Base-by-base conservation (phyloP, 352 stramenopile species). In the Phytophthora sansomeana region DNA sequence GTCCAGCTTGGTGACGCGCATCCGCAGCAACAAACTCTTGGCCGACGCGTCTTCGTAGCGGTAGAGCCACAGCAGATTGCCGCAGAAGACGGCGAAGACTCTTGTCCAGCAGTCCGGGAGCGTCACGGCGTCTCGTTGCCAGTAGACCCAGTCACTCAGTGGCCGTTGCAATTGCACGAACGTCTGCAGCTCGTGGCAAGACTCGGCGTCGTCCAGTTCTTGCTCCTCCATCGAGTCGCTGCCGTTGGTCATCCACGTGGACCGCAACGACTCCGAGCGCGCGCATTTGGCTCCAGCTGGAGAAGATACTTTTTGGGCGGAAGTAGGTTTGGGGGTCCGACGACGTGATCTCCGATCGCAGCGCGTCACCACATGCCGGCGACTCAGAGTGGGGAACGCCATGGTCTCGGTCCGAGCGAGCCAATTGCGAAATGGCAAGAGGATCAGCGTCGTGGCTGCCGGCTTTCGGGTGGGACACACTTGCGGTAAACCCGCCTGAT, bases 61-160 rank as follows among this genome's bases (percentile, higher is more conserved):
- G 33, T 85, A 82, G 14, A 85, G 67, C 58, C 70, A 81, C 19
- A 85, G 39, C 17, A 58, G 29, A 26, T 70, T 56, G 48, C 62
- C 60, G 33, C 56, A 70, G 33, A 82, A 74, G n/a, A 85, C 67
- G 19, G 77, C 77, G 51, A 82, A 85, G 11, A 85, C 74, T n/a
- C 62, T 43, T 10, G 77, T 85, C 77, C 77, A 85, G 55, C 70
- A 82, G 30, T 80, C 46, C 3, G 77, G 77, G 1, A 80, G 69
- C 17, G 50, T n/a, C 17, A 63, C 53, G 9, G 53, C 58, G 50
- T 81, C 67, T 5, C 70, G 66, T 54, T 84, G 76, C 73, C 73
- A 84, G 44, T 84, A 81, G 58, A 80, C 73, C 73, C 73, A 84
- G 44, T 80, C 76, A 49, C 61, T 71, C 3, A 79, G 58, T 41